phyloP scores from a whole-genome alignment of 2,329 filamentous ascomycete species.

The Xylaria sp. region DNA sequence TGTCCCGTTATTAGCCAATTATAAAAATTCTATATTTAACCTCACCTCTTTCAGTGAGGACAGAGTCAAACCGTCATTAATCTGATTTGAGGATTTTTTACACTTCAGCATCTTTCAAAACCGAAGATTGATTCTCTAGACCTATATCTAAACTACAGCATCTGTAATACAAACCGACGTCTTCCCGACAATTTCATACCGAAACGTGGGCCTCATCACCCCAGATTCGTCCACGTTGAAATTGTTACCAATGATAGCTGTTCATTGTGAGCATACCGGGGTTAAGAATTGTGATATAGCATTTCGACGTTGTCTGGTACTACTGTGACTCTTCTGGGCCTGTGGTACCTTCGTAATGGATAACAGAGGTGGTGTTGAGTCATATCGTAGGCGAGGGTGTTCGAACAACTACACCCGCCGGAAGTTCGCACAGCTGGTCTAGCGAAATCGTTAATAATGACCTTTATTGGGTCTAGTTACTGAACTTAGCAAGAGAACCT shows the following conservation, averaged over 20 bases:
- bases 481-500: neutral
- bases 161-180: neutral
- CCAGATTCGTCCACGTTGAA: neutral
- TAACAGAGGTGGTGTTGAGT: neutral
- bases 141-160: neutral
- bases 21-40: too few species aligned
- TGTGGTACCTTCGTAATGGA: neutral
- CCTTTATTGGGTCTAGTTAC: too few species aligned
- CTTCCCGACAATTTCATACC: neutral
- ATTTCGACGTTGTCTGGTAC: too few species aligned
- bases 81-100: too few species aligned
- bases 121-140: too few species aligned
- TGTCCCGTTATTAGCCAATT: too few species aligned
- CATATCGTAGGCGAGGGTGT: slow-evolving; percentile 10
- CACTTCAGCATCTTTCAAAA: too few species aligned
- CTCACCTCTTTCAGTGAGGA: too few species aligned
- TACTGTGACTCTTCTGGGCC: too few species aligned
- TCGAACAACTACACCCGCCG: slow-evolving; percentile 18
- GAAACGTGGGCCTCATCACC: neutral
- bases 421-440: slow-evolving; percentile 11
- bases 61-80: too few species aligned
- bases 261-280: neutral
- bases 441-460: neutral
- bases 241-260: neutral
- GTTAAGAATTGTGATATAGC: too few species aligned